These are phyloP conservation scores for Boletus fagicola DNA, from an alignment of 768 basidiomycete genomes.

Conservation along the genomic window DNA sequence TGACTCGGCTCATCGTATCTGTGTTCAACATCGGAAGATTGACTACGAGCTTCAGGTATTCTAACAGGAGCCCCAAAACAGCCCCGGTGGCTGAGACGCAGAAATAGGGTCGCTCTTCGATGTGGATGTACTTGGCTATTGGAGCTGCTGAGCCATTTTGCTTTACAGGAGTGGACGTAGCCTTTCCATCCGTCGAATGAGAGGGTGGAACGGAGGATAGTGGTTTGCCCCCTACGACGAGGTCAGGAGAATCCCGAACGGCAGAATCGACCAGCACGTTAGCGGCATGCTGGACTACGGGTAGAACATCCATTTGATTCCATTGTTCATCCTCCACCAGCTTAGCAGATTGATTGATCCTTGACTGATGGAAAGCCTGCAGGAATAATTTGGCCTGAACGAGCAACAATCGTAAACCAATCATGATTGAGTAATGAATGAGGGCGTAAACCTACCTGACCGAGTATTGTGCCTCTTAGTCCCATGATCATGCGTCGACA, in stretches of 20 bases:
- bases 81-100: conserved; percentile 83
- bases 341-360: conserved; percentile 78
- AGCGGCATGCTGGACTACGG: conserved; percentile 64
- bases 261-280: conserved; percentile 79
- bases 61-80: conserved; percentile 66
- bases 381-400: conserved; percentile 82
- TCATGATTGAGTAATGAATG: not conserved
- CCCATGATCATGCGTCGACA: conserved; percentile 92
- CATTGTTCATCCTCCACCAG: conserved; percentile 96
- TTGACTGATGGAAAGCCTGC: conserved; percentile 77
- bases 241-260: conserved; percentile 74
- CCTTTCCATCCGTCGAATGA: conserved; percentile 10
- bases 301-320: conserved; percentile 71
- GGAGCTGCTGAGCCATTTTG: conserved; percentile 24
- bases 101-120: conserved; percentile 86
- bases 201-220: not conserved
- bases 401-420: conserved; percentile 2
- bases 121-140: conserved; percentile 58
- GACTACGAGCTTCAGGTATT: conserved; percentile 86
- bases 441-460: conserved; percentile 54
- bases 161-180: conserved; percentile 18
- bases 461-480: conserved; percentile 78
- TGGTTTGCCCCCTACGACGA: conserved; percentile 39
- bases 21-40: conserved; percentile 88
- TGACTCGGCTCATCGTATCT: conserved; percentile 90